Conservation (phyloP, 2,329 filamentous ascomycete genomes). For the Neurospora sp. region DNA sequence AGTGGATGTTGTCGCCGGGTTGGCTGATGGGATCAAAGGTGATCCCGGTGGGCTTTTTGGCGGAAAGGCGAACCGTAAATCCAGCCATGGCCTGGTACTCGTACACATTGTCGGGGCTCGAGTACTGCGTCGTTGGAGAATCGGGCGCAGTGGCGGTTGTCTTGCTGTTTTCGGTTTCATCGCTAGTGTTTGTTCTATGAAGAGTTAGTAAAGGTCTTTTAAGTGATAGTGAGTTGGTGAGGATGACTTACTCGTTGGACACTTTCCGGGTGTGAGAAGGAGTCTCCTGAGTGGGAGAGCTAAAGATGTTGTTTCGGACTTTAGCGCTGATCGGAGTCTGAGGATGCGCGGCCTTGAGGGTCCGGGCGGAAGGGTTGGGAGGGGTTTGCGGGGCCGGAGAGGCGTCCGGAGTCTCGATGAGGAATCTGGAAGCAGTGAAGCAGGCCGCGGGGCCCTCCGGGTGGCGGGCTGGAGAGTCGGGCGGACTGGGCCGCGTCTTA, state of each 20-base stretch:
- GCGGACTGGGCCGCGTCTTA: not conserved
- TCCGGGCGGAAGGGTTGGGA: not conserved
- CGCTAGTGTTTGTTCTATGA: not conserved
- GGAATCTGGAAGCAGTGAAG: not conserved
- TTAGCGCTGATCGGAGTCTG: not conserved
- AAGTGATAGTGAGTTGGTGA: not conserved
- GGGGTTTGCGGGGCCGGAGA: not conserved
- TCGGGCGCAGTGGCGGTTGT: not conserved
- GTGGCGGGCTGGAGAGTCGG: not conserved
- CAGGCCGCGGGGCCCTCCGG: not conserved
- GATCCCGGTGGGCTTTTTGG: not conserved
- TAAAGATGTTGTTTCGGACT: too few species aligned
- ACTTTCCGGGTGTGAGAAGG: not conserved
- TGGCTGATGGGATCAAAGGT: not conserved
- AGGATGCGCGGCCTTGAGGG: not conserved
- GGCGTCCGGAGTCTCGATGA: not conserved
- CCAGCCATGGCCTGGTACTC: not conserved
- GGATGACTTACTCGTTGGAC: not conserved
- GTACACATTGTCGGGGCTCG: rapidly evolving
- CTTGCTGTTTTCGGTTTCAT: rapidly evolving
- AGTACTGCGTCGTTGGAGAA: rapidly evolving
- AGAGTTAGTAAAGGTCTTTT: rapidly evolving
- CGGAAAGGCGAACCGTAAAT: rapidly evolving
- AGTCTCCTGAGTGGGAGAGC: too few species aligned
- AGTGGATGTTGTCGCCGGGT: rapidly evolving